Conservation (phyloP, 78 protist species). For the slime mould (Dictyostelium discoideum) region DNA sequence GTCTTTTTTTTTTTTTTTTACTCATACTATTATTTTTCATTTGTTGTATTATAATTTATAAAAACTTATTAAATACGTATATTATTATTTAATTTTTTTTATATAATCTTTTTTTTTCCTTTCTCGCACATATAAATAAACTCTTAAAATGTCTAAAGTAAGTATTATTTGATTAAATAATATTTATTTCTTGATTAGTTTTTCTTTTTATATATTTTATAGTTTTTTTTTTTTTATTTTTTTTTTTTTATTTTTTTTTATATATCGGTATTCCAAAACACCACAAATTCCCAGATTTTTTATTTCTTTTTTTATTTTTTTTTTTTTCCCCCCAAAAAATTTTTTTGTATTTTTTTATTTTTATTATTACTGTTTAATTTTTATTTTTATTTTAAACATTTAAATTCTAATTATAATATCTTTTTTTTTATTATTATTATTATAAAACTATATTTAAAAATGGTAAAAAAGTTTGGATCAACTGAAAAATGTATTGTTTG, state of each 20-base stretch:
- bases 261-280: background rate
- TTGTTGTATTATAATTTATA: background rate
- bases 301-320: no score
- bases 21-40: background rate
- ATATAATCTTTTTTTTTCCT: background rate
- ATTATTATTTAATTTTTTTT: background rate
- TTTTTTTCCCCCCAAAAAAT: no score
- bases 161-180: background rate
- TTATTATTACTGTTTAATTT: background rate
- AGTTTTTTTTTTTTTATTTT: background rate
- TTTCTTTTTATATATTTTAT: background rate
- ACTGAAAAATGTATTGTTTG: constrained; percentile 77
- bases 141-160: background rate
- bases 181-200: background rate
- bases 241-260: background rate
- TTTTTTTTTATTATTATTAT: background rate
- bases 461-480: background rate
- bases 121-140: background rate
- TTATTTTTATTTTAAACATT: no score
- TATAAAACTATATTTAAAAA: background rate
- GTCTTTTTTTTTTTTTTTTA: no score
- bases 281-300: background rate
- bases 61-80: background rate
- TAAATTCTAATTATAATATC: no score
- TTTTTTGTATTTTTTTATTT: no score